Evolutionary conservation across 345 rosid genomes (phyloP), one percentile per base, ranked within the genome.

Genomic region (Erucastrum elatum): DNA sequence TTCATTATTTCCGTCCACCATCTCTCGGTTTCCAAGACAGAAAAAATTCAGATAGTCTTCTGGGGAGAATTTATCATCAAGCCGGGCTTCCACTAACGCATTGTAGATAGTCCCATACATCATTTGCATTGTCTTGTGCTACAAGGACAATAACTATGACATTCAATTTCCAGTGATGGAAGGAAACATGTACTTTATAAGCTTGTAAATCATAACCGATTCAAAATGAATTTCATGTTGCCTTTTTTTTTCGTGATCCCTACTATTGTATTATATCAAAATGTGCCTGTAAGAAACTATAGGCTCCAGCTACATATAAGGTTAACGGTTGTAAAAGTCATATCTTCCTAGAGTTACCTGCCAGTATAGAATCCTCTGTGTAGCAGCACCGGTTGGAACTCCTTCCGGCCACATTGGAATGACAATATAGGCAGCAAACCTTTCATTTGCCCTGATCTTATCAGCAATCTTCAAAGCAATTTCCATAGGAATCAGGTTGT

Each of bases 331-430:
- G 5, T 8, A n/a, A 51, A 53, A 53, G 59, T 0, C 59, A 16
- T 53, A 53, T 53, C 59, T 53, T 53, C 59, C 71, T 67, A 71
- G 46, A 37, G 25, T 1, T 87, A 91, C 97, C 97, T 91, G 98
- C 98, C 97, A 91, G 84, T 83, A 90, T 30, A 94, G 88, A 72
- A 94, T 94, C 66, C 91, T 84, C 79, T 94, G 98, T 34, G 86
- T 84, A 2, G 90, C 75, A 67, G 72, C 26, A 12, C 89, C 83
- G 4, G 91, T 82, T 21, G 98, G 86, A 80, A 82, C 82, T 68
- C 98, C 98, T 85, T 94, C 97, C 21, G 98, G 97, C 97, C 97
- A 91, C 98, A 94, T 91, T 44, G 98, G 98, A 77, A 94, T 87
- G 33, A 94, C 89, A 81, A 94, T 88, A 79, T 94, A 94, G 0